Evolutionary conservation across 306 rosid genomes (phyloP).

Genomic region (Glycine tomentella): DNA sequence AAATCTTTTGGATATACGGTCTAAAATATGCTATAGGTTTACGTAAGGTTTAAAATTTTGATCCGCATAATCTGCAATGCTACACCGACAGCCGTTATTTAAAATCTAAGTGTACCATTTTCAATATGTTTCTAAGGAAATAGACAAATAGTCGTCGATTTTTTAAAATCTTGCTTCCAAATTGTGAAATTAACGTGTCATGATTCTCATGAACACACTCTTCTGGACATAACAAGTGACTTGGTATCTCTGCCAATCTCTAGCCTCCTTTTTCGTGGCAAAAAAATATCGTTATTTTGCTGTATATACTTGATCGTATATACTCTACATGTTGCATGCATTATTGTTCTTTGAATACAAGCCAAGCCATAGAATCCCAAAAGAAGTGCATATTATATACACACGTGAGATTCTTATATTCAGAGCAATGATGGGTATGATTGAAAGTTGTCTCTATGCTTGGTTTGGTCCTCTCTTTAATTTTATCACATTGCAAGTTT

Average conservation of each 20-base stretch:
- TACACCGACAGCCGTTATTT: not conserved
- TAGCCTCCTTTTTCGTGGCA: slow-evolving; percentile 6
- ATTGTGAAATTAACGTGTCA: slow-evolving; percentile 19
- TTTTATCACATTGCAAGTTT: slow-evolving; percentile 9
- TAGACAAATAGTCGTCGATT: slow-evolving; percentile 3
- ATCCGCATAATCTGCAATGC: not conserved
- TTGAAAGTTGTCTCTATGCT: slow-evolving; percentile 30
- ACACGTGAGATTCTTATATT: not conserved
- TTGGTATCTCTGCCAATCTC: not conserved
- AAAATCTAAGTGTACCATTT: slow-evolving; percentile 3
- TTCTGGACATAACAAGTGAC: not conserved
- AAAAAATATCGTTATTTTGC: not conserved
- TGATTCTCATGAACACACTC: not conserved
- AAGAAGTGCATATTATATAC: slow-evolving; percentile 6
- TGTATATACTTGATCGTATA: not conserved
- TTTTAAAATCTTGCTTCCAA: slow-evolving; percentile 36
- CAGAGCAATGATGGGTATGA: slow-evolving; percentile 35
- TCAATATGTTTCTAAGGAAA: not conserved
- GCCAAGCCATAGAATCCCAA: not conserved
- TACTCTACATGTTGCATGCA: not conserved
- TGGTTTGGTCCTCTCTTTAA: slow-evolving; percentile 31
- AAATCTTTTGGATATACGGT: slow-evolving; percentile 17
- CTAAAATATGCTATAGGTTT: slow-evolving; percentile 7
- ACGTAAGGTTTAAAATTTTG: not conserved
- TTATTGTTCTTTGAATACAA: slow-evolving; percentile 30